Evolutionary conservation across 2,329 filamentous ascomycete species (phyloP), one percentile per base, ranked within the genome.

Genomic region (Ophiostoma triangulosporum): DNA sequence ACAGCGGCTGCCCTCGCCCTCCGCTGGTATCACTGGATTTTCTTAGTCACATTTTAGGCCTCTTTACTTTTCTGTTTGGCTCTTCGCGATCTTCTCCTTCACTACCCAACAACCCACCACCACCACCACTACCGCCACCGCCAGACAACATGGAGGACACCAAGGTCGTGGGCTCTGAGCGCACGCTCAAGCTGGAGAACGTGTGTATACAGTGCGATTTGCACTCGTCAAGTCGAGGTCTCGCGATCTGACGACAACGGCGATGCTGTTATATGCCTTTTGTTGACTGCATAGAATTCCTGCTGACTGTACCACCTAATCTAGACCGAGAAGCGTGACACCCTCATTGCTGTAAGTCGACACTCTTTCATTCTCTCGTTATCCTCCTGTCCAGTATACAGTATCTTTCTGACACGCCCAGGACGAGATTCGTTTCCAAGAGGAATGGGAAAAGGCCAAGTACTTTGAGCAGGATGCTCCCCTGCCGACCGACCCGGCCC

Each of bases 381-480:
- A 24, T 14, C 24, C 33, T 8, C 8, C 6, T 33, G 3, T 4
- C 14, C 35, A 14, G 15, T 36, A 5, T n/a, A n/a, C n/a, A n/a
- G n/a, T n/a, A 6, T 22, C 38, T 3, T 17, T 6, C 43, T 45
- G 15, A 31, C 15, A 26, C 15, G 15, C 22, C 24, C 38, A 58
- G 57, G 57, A 58, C 63, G 91, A 97, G 73, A 94, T 93, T 73
- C 89, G 89, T 66, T 96, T 95, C 70, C 91, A 97, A 71, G 73
- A 83, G 65, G 75, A 83, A 78, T 95, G 88, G 88, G 79, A 84
- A 64, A 75, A 86, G 56, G 74, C 80, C 61, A 77, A 77, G 59
- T 73, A 95, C 61, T 98, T 97, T 77, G 78, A 96, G 69, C 77
- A 83, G 62, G 75, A 97, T 69, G 89, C 93, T 24, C 93, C 93